Evolutionary conservation across 139 green algal species (phyloP).

Genomic region (Closterium sp.): DNA sequence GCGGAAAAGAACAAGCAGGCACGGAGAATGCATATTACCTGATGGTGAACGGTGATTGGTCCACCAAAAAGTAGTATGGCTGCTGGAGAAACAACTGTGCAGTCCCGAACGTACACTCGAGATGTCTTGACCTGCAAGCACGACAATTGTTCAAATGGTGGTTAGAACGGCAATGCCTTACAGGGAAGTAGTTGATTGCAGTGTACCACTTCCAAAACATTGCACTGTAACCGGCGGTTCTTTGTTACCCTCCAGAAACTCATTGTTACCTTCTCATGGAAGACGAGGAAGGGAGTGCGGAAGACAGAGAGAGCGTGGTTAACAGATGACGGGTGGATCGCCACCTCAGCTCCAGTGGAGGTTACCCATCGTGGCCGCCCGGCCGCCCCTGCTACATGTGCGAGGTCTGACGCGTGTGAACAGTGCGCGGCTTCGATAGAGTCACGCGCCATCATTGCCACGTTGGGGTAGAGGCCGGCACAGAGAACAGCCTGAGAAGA

Average conservation of each 20-base stretch:
- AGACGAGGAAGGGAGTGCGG: constrained; percentile 37
- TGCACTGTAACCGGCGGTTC: no score
- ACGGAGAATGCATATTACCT: constrained; percentile 17
- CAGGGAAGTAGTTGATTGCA: neutral
- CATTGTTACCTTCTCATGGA: neutral
- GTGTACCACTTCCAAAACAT: no score
- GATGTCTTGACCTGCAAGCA: constrained; percentile 69
- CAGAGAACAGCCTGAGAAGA: constrained; percentile 71
- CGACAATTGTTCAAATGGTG: neutral
- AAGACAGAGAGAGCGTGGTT: constrained; percentile 14
- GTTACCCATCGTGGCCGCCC: constrained; percentile 18
- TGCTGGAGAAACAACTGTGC: constrained; percentile 71
- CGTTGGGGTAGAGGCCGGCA: constrained; percentile 82
- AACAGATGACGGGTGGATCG: constrained; percentile 28
- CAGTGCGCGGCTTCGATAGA: constrained; percentile 40
- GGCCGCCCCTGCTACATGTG: neutral
- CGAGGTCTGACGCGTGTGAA: neutral
- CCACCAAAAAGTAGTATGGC: constrained; percentile 86
- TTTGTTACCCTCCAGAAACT: neutral
- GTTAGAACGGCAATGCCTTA: neutral
- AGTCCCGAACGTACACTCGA: constrained; percentile 80
- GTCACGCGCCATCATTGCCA: constrained; percentile 60
- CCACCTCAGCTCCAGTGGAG: constrained; percentile 6
- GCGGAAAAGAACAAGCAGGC: no score
- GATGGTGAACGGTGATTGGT: constrained; percentile 65